phyloP scores from a whole-genome alignment of 139 green algal genomes.

The Chlamydomonas eustigma region DNA sequence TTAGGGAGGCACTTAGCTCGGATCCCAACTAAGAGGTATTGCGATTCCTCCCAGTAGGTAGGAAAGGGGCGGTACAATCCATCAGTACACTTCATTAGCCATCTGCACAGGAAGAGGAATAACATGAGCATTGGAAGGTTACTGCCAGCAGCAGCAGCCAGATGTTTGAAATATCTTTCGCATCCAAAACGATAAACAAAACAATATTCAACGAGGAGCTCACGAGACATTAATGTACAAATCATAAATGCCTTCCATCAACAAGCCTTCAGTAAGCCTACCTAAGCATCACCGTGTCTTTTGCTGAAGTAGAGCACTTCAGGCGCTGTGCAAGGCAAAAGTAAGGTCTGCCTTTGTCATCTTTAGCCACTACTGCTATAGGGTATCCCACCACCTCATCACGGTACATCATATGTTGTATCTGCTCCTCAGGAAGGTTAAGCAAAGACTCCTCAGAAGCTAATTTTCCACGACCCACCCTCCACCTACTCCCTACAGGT shows the following conservation, averaged over 20 bases:
- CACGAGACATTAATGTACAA: too few species aligned
- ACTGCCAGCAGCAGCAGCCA: too few species aligned
- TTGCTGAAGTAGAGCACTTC: not conserved
- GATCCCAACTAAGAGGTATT: not conserved
- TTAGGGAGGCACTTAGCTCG: not conserved
- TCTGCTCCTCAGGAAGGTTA: not conserved
- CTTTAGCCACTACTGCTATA: not conserved
- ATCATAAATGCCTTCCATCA: too few species aligned
- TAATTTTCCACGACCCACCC: not conserved
- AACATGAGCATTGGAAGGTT: too few species aligned
- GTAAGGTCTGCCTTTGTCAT: not conserved
- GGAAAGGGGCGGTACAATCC: conserved; percentile 12
- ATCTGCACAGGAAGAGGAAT: too few species aligned
- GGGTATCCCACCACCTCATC: conserved; percentile 1
- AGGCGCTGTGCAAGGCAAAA: not conserved
- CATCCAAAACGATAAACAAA: too few species aligned
- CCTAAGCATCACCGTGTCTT: not conserved
- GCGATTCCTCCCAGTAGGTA: conserved; percentile 11
- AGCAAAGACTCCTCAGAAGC: not conserved
- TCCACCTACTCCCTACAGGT: too few species aligned
- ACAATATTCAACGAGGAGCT: too few species aligned
- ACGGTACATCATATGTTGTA: not conserved
- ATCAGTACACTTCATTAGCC: conserved; percentile 6
- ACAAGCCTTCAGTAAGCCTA: too few species aligned
- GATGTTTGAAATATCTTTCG: too few species aligned